These are phyloP conservation scores for Rubus idaeus DNA, from an alignment of 306 rosid species.

Conservation along the genomic window DNA sequence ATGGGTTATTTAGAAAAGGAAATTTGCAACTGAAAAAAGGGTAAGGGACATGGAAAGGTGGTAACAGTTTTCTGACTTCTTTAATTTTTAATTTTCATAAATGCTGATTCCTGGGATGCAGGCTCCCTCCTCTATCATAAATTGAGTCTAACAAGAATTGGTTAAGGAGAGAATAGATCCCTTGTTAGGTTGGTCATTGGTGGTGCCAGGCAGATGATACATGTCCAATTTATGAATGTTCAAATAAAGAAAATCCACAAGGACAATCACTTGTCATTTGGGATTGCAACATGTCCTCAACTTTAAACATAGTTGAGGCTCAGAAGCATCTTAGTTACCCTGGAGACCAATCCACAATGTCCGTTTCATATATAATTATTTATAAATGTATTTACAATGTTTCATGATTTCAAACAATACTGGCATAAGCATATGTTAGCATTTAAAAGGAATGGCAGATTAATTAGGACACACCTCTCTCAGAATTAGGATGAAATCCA, in stretches of 20 bases:
- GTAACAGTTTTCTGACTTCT: not conserved
- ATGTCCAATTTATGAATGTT: not conserved
- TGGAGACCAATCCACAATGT: not conserved
- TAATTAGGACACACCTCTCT: slow-evolving; percentile 62
- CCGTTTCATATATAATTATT: slow-evolving; percentile 1
- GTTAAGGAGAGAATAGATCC: slow-evolving; percentile 1
- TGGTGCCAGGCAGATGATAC: slow-evolving; percentile 1
- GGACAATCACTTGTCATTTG: not conserved
- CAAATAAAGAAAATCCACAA: not conserved
- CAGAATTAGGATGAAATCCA: slow-evolving; percentile 81
- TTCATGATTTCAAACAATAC: slow-evolving; percentile 18
- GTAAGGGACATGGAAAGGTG: not conserved
- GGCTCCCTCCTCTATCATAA: not conserved
- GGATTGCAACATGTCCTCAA: not conserved
- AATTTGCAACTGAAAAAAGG: not conserved
- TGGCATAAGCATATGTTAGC: slow-evolving; percentile 21
- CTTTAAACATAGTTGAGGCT: not conserved
- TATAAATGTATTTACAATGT: not conserved
- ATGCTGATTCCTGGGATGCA: not conserved
- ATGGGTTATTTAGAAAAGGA: not conserved
- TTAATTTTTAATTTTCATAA: not conserved
- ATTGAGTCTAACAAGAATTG: slow-evolving; percentile 11
- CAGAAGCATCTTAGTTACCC: not conserved
- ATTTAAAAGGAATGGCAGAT: slow-evolving; percentile 14
- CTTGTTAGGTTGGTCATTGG: not conserved